Percentiles rank a stretch among this genome's conserved stretches.
Evolutionary conservation across 2,329 filamentous ascomycete genomes (phyloP).

Genomic region (Cladophialophora bantiana): DNA sequence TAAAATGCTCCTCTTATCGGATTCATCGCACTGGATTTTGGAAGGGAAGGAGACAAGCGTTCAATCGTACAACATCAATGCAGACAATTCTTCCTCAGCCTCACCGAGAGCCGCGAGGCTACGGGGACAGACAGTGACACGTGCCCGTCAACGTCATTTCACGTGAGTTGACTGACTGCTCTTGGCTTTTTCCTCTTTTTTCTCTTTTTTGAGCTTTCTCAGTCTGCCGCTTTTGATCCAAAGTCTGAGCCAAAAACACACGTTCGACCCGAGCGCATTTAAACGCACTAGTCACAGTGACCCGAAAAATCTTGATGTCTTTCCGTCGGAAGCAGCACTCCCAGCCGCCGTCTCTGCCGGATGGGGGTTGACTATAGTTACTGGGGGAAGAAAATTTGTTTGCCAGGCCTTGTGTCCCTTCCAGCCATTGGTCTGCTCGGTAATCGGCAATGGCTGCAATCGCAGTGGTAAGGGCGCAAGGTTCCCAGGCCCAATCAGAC

Average conservation of each 20-base stretch:
- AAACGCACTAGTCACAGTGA: neutral
- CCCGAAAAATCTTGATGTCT: neutral
- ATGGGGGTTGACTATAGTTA: neutral
- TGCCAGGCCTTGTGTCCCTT: neutral
- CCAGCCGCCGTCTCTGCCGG: neutral
- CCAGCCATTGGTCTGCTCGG: conserved; percentile 27
- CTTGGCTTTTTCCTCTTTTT: neutral
- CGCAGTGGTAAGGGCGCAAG: neutral
- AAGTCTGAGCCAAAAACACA: neutral
- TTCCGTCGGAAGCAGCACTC: neutral
- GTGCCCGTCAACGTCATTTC: neutral
- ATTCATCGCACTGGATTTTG: neutral
- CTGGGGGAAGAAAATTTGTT: conserved; percentile 12
- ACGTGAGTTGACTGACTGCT: neutral
- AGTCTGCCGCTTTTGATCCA: neutral
- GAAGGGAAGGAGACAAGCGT: neutral
- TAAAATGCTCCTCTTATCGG: neutral
- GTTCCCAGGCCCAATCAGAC: conserved; percentile 9
- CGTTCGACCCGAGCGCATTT: neutral
- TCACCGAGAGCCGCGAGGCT: neutral
- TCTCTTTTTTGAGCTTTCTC: neutral
- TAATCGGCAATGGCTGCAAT: conserved; percentile 13
- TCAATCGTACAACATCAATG: neutral
- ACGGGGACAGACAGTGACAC: neutral
- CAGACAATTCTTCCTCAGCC: neutral